Evolutionary conservation across 805 yeast genomes (phyloP).

Genomic region (Metschnikowia baotianmanensis): DNA sequence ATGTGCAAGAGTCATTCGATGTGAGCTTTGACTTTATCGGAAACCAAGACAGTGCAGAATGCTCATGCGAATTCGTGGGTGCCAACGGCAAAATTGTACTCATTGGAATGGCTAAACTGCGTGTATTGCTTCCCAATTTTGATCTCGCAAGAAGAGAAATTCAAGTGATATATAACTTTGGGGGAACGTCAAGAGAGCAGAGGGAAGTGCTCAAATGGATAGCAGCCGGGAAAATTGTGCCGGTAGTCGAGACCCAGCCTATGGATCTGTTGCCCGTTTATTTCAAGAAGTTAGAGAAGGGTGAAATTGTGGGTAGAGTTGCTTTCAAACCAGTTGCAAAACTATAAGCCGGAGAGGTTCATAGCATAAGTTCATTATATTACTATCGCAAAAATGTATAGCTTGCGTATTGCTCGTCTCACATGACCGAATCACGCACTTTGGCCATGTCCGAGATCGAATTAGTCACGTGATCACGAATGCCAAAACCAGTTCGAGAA

Average conservation of each 20-base stretch:
- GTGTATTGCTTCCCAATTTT: constrained; percentile 30
- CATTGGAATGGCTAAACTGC: constrained; percentile 42
- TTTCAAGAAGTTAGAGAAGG: constrained; percentile 33
- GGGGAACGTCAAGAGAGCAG: constrained; percentile 46
- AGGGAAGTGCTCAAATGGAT: constrained; percentile 44
- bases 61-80: constrained; percentile 30
- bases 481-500: constrained; percentile 9
- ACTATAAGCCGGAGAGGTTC: not conserved
- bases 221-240: constrained; percentile 37
- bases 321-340: constrained; percentile 28
- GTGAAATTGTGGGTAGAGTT: constrained; percentile 42
- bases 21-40: constrained; percentile 38
- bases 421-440: no score
- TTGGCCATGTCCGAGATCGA: constrained; percentile 9
- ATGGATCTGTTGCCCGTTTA: constrained; percentile 37
- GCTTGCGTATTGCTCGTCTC: no score
- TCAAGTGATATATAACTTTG: constrained; percentile 38
- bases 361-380: no score
- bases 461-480: constrained; percentile 11
- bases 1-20: constrained; percentile 36
- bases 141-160: constrained; percentile 43
- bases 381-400: no score
- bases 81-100: constrained; percentile 38
- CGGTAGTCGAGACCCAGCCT: constrained; percentile 28
- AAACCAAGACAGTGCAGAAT: constrained; percentile 26